A percentile compares a stretch with the other conserved stretches of the same genome.
Evolutionary conservation across 257 asterid genomes (phyloP).

Genomic region (Datura wrightii): DNA sequence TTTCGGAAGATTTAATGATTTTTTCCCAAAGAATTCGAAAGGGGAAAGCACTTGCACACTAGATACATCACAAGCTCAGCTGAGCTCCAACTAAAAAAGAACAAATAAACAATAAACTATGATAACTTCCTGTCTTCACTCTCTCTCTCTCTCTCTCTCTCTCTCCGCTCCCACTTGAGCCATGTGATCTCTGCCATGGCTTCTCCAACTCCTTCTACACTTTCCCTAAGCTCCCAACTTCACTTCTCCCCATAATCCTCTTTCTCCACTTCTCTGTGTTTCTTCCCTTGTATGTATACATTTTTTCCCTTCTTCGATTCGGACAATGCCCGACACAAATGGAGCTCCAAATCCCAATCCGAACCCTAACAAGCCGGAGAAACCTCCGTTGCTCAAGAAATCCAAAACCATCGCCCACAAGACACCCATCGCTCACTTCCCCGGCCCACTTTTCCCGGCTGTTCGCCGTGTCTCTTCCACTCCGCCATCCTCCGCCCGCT

Average conservation of each 20-base stretch:
- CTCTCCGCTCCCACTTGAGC: neutral
- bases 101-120: too few relatives aligned
- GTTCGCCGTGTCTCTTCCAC: slow-evolving; percentile 64
- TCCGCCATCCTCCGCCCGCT: slow-evolving; percentile 40
- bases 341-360: slow-evolving; percentile 45
- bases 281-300: neutral
- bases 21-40: too few relatives aligned
- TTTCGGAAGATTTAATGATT: too few relatives aligned
- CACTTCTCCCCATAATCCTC: neutral
- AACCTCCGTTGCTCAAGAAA: slow-evolving; percentile 68
- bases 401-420: slow-evolving; percentile 57
- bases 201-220: neutral
- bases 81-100: too few relatives aligned
- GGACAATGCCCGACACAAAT: slow-evolving; percentile 48
- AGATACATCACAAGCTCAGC: too few relatives aligned
- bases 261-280: neutral
- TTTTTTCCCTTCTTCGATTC: neutral
- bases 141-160: neutral
- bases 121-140: too few relatives aligned
- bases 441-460: slow-evolving; percentile 63
- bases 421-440: slow-evolving; percentile 50
- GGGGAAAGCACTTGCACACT: too few relatives aligned
- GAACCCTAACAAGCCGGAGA: slow-evolving; percentile 52
- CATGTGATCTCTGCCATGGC: slow-evolving; percentile 25
- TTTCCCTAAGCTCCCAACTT: slow-evolving; percentile 11